Conservation (phyloP, 1,284 basidiomycete species). For the Ganoderma leucocontextum region DNA sequence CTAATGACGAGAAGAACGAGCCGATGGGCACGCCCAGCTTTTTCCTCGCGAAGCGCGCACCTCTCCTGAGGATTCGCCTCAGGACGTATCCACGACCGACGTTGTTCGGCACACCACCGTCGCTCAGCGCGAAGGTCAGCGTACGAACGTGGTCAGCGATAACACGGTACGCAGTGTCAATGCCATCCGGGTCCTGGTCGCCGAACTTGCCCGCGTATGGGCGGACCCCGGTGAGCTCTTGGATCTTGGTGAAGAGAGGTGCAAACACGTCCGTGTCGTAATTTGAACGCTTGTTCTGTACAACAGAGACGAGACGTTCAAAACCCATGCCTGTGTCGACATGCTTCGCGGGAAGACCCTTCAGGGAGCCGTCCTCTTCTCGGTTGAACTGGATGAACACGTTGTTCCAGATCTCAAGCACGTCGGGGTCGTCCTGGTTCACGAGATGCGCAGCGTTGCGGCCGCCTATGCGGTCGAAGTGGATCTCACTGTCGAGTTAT, state of each 20-base stretch:
- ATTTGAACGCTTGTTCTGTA: constrained; percentile 93
- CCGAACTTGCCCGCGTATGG: constrained; percentile 93
- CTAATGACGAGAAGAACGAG: constrained; percentile 92
- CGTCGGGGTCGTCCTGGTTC: constrained; percentile 95
- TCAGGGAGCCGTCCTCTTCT: constrained; percentile 87
- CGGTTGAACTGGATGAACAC: constrained; percentile 99
- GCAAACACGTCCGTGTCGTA: constrained; percentile 98
- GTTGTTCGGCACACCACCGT: constrained; percentile 96
- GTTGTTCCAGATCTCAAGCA: constrained; percentile 99
- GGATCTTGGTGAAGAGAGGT: constrained; percentile 90
- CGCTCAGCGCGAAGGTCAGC: constrained; percentile 93
- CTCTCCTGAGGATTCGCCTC: constrained; percentile 90
- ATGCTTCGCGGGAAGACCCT: constrained; percentile 89
- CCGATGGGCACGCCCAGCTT: constrained; percentile 96
- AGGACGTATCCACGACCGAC: constrained; percentile 97
- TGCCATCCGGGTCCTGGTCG: constrained; percentile 91
- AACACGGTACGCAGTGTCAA: constrained; percentile 97
- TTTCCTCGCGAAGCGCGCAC: constrained; percentile 94
- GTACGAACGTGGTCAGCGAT: constrained; percentile 98
- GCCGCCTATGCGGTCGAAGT: constrained; percentile 95
- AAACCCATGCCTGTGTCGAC: constrained; percentile 99
- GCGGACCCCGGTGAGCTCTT: constrained; percentile 89
- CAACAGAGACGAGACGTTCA: constrained; percentile 93
- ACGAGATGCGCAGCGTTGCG: constrained; percentile 93
- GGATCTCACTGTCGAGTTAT: constrained; percentile 78